These are phyloP conservation scores for Pulveroboletus sp. DNA, from an alignment of 768 basidiomycete genomes.

Conservation along the genomic window DNA sequence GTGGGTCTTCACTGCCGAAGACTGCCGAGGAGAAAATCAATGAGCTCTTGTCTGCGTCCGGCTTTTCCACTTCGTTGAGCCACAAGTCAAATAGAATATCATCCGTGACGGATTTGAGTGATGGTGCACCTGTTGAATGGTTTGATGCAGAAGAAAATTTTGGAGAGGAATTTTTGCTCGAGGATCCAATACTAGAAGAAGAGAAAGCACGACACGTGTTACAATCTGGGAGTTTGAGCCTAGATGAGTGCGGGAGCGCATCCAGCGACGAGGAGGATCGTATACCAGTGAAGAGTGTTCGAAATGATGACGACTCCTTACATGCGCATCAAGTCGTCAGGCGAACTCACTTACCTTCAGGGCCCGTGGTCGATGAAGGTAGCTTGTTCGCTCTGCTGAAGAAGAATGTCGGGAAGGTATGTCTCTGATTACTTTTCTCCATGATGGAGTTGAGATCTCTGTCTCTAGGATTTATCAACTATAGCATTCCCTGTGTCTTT, in stretches of 20 bases:
- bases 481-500: constrained; percentile 85
- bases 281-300: not conserved
- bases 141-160: constrained; percentile 61
- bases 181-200: constrained; percentile 38
- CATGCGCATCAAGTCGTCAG: constrained; percentile 34
- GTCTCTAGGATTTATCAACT: constrained; percentile 66
- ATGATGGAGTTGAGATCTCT: not conserved
- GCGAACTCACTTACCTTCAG: constrained; percentile 56
- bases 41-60: constrained; percentile 19
- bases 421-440: constrained; percentile 3
- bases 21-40: constrained; percentile 48
- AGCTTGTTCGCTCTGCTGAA: constrained; percentile 79
- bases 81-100: constrained; percentile 42
- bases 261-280: constrained; percentile 49
- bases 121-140: constrained; percentile 57
- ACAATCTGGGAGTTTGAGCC: constrained; percentile 39
- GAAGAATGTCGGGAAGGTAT: constrained; percentile 85
- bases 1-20: constrained; percentile 36
- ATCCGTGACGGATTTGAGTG: constrained; percentile 45
- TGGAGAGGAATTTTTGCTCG: constrained; percentile 58
- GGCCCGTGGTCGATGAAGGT: constrained; percentile 67
- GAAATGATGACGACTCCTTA: constrained; percentile 5
- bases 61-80: constrained; percentile 26
- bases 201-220: constrained; percentile 36
- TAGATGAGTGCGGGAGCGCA: constrained; percentile 34